Conservation (phyloP, 2,329 filamentous ascomycete genomes). For the Endoconidiophora polonica region DNA sequence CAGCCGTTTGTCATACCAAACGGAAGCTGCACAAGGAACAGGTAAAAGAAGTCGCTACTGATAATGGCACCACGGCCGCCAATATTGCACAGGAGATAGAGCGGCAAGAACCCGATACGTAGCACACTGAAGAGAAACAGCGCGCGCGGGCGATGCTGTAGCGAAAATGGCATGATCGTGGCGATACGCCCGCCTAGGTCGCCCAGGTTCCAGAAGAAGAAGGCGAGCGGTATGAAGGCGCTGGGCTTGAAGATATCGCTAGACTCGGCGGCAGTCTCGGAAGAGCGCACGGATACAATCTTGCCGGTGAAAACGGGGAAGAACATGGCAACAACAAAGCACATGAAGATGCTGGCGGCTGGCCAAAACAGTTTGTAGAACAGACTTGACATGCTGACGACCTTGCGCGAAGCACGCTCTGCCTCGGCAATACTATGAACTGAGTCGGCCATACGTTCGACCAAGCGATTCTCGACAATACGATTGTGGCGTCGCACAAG, state of each 20-base stretch:
- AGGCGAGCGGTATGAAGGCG: slow-evolving; percentile 76
- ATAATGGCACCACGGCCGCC: slow-evolving; percentile 57
- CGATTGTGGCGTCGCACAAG: slow-evolving; percentile 46
- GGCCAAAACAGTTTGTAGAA: slow-evolving; percentile 67
- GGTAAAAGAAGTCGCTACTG: slow-evolving; percentile 72
- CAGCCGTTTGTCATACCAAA: slow-evolving; percentile 83
- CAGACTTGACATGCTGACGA: slow-evolving; percentile 42
- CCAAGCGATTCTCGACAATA: slow-evolving; percentile 33
- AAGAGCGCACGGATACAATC: slow-evolving; percentile 28
- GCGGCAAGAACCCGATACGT: slow-evolving; percentile 56
- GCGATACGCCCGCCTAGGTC: slow-evolving; percentile 63
- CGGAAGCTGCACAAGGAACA: slow-evolving; percentile 62
- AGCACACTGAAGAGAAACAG: slow-evolving; percentile 52
- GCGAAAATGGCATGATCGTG: slow-evolving; percentile 39
- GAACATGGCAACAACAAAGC: slow-evolving; percentile 77
- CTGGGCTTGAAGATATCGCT: slow-evolving; percentile 45
- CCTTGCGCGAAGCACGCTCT: slow-evolving; percentile 32
- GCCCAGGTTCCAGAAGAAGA: slow-evolving; percentile 86
- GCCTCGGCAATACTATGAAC: slow-evolving; percentile 34
- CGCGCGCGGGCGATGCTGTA: slow-evolving; percentile 45
- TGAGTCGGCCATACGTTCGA: slow-evolving; percentile 32
- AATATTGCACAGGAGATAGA: slow-evolving; percentile 86
- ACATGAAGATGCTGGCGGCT: slow-evolving; percentile 59
- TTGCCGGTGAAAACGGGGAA: slow-evolving; percentile 81
- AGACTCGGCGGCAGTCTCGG: neutral